These are phyloP conservation scores for Cryoendolithus antarcticus DNA, from an alignment of 2,329 filamentous ascomycete species.

Conservation along the genomic window DNA sequence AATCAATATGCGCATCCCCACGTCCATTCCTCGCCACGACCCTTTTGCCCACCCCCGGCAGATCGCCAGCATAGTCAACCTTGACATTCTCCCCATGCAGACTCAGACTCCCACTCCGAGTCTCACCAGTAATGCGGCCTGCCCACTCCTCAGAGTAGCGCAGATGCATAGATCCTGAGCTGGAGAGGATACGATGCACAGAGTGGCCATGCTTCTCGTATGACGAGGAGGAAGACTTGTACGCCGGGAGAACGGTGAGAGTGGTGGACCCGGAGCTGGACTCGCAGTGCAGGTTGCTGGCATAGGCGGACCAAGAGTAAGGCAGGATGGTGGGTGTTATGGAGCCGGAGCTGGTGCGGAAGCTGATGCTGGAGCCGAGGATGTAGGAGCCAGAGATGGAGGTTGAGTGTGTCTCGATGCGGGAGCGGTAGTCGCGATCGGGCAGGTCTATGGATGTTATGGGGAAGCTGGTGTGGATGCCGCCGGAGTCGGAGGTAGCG, in stretches of 20 bases:
- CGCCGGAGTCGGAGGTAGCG: slow-evolving; percentile 25
- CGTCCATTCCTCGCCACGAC: slow-evolving; percentile 29
- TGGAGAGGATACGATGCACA: slow-evolving; percentile 17
- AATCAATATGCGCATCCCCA: slow-evolving; percentile 22
- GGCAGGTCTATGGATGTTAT: slow-evolving; percentile 19
- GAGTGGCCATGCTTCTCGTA: slow-evolving; percentile 9
- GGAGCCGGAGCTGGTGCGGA: slow-evolving; percentile 26
- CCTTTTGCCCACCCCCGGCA: slow-evolving; percentile 16
- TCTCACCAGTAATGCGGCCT: slow-evolving; percentile 26
- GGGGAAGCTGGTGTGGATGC: slow-evolving; percentile 25
- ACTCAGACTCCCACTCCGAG: slow-evolving; percentile 25
- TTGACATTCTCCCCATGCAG: slow-evolving; percentile 28
- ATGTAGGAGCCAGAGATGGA: slow-evolving; percentile 28
- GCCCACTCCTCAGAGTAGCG: slow-evolving; percentile 32
- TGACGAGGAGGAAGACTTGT: slow-evolving; percentile 5
- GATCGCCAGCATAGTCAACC: slow-evolving; percentile 17
- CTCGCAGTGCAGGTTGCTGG: slow-evolving; percentile 22
- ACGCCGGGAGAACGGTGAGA: slow-evolving; percentile 23
- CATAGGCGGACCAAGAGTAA: slow-evolving; percentile 12
- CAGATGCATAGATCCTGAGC: slow-evolving; percentile 23
- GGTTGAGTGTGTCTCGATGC: slow-evolving; percentile 26
- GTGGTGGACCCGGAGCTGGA: slow-evolving; percentile 24
- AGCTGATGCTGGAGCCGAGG: slow-evolving; percentile 26
- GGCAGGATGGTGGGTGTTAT: slow-evolving; percentile 28
- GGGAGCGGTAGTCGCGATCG: slow-evolving; percentile 30